Evolutionary conservation across 352 stramenopile species (phyloP).

Genomic region (Stramenopiles sp.): DNA sequence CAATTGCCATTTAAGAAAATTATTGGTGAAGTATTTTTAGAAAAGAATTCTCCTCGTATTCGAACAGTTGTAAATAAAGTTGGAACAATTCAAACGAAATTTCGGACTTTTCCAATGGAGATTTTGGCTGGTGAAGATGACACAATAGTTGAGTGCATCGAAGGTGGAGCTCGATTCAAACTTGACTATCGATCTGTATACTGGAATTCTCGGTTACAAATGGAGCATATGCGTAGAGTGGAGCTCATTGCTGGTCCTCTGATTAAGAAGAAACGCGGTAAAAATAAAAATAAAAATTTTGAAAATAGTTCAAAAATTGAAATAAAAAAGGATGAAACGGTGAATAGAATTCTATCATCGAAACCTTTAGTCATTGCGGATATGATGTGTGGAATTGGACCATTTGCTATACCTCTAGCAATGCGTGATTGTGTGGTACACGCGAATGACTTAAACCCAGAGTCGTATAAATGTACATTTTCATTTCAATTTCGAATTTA

Average conservation of each 20-base stretch:
- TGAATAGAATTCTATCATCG: no score
- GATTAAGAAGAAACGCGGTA: no score
- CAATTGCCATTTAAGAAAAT: conserved; percentile 72
- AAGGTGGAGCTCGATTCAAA: conserved; percentile 34
- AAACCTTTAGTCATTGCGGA: conserved; percentile 25
- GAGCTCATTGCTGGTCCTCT: not conserved
- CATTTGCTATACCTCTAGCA: conserved; percentile 39
- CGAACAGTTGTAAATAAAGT: conserved; percentile 89
- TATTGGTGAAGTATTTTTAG: conserved; percentile 72
- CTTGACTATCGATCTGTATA: conserved; percentile 52
- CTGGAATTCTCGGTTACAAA: conserved; percentile 47
- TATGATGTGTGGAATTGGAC: conserved; percentile 52
- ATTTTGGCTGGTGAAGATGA: conserved; percentile 26
- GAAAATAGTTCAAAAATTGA: not conserved
- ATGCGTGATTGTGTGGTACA: conserved; percentile 29
- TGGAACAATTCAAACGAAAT: conserved; percentile 59
- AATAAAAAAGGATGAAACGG: no score
- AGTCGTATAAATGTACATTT: conserved; percentile 18
- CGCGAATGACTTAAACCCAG: conserved; percentile 47
- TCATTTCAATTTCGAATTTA: no score
- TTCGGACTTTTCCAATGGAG: conserved; percentile 57
- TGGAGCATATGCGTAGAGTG: conserved; percentile 29
- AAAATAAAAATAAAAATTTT: no score
- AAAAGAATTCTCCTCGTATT: conserved; percentile 67
- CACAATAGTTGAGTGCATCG: conserved; percentile 32